Conservation (phyloP, 306 rosid species). For the Ceratonia siliqua region DNA sequence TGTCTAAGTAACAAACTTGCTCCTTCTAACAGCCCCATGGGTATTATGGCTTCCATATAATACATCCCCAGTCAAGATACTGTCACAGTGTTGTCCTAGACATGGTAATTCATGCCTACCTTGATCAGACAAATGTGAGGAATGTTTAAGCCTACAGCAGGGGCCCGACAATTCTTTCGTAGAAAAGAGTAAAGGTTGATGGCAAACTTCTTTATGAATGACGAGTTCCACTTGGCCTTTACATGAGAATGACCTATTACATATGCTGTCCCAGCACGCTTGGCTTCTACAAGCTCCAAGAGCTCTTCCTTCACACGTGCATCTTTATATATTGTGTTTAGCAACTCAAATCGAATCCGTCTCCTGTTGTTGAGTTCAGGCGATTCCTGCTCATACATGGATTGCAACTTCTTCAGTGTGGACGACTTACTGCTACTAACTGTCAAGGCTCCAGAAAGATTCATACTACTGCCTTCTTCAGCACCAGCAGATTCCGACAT, state of each 20-base stretch:
- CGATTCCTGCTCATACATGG: conserved; percentile 78
- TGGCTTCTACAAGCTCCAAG: conserved; percentile 81
- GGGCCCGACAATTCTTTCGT: conserved; percentile 83
- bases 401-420: conserved; percentile 63
- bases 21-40: conserved; percentile 14
- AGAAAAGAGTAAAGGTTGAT: conserved; percentile 78
- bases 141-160: conserved; percentile 76
- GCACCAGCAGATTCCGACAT: conserved; percentile 53
- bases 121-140: conserved; percentile 86
- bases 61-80: conserved; percentile 20
- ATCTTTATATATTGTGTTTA: conserved; percentile 62
- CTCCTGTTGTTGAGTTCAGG: conserved; percentile 54
- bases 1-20: conserved; percentile 29
- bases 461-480: conserved; percentile 47
- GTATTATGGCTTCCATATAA: conserved; percentile 30
- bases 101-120: conserved; percentile 84
- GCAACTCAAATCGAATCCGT: conserved; percentile 53
- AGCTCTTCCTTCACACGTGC: conserved; percentile 75
- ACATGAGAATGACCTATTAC: conserved; percentile 77
- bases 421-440: conserved; percentile 66
- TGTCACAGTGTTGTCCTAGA: conserved; percentile 41
- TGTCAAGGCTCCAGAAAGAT: conserved; percentile 46
- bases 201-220: conserved; percentile 63
- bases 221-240: conserved; percentile 74
- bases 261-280: conserved; percentile 79